Percentiles rank a stretch among this genome's conserved stretches.
Conservation (phyloP, 2,329 filamentous ascomycete genomes). For the Rutstroemia sp. region DNA sequence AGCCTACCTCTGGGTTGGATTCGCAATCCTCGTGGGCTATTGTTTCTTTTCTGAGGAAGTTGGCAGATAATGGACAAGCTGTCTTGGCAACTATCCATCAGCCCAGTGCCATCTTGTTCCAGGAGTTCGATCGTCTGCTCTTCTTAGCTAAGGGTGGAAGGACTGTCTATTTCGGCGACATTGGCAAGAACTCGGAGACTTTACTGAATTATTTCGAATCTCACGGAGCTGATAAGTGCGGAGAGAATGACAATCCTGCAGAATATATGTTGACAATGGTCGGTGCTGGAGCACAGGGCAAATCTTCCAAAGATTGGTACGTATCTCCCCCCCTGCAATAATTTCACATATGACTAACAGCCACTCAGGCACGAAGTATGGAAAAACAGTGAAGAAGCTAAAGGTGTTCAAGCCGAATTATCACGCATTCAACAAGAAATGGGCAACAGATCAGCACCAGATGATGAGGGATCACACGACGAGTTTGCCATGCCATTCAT, state of each 20-base stretch:
- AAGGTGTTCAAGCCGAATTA: conserved; percentile 30
- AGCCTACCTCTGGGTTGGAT: conserved; percentile 91
- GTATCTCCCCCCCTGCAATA: background rate
- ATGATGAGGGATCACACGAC: conserved; percentile 39
- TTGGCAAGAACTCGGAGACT: conserved; percentile 43
- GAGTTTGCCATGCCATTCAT: conserved; percentile 75
- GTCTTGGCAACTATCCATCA: conserved; percentile 95
- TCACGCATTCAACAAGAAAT: conserved; percentile 20
- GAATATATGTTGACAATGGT: conserved; percentile 48
- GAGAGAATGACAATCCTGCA: conserved; percentile 66
- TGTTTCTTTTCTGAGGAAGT: conserved; percentile 76
- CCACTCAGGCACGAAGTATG: conserved; percentile 31
- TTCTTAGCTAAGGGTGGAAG: conserved; percentile 71
- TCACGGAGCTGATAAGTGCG: conserved; percentile 60
- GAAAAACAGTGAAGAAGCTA: conserved; percentile 30
- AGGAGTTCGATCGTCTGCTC: conserved; percentile 76
- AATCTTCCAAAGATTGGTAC: conserved; percentile 51
- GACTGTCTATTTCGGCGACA: conserved; percentile 77
- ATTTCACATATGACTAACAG: background rate
- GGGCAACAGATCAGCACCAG: conserved; percentile 46
- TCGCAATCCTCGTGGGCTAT: conserved; percentile 94
- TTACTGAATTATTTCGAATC: conserved; percentile 62
- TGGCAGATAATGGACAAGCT: conserved; percentile 83
- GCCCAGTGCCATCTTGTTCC: conserved; percentile 87
- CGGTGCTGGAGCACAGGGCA: conserved; percentile 54